A percentile compares a stretch with the other conserved stretches of the same genome.
Conservation (phyloP, 2,329 filamentous ascomycete genomes). For the Didymella pinodella region DNA sequence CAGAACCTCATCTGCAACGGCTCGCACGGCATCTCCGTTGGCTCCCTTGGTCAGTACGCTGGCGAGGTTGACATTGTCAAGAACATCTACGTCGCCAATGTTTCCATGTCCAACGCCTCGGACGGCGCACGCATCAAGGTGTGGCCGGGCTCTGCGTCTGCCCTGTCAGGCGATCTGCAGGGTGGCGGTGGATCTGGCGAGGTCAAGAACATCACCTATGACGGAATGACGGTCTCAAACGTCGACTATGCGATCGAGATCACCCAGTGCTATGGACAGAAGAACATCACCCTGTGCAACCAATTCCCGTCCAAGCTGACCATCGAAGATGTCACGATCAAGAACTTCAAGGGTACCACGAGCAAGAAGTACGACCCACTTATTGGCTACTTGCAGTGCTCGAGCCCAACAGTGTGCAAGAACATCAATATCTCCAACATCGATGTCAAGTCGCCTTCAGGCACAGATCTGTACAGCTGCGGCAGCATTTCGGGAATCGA, state of each 20-base stretch:
- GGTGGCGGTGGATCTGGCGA: slow-evolving; percentile 70
- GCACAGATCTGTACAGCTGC: slow-evolving; percentile 55
- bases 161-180: slow-evolving; percentile 66
- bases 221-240: slow-evolving; percentile 66
- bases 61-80: slow-evolving; percentile 71
- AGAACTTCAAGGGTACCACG: slow-evolving; percentile 65
- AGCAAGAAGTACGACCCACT: slow-evolving; percentile 54
- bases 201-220: slow-evolving; percentile 73
- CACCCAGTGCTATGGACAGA: slow-evolving; percentile 72
- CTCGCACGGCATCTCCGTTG: slow-evolving; percentile 76
- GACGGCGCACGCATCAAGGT: slow-evolving; percentile 78
- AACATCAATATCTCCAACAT: slow-evolving; percentile 58
- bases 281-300: slow-evolving; percentile 68
- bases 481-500: slow-evolving; percentile 50
- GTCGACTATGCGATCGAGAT: slow-evolving; percentile 72
- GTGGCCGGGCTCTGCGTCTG: slow-evolving; percentile 68
- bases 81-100: slow-evolving; percentile 63
- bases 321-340: slow-evolving; percentile 64
- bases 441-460: slow-evolving; percentile 58
- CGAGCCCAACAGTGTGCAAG: slow-evolving; percentile 55
- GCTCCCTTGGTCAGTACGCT: slow-evolving; percentile 72
- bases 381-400: slow-evolving; percentile 56
- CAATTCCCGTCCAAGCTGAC: slow-evolving; percentile 64
- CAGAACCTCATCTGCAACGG: slow-evolving; percentile 73
- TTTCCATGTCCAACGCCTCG: slow-evolving; percentile 53